Conservation (phyloP, 179 eudicot genomes). For the Sideroxylon spinosum region DNA sequence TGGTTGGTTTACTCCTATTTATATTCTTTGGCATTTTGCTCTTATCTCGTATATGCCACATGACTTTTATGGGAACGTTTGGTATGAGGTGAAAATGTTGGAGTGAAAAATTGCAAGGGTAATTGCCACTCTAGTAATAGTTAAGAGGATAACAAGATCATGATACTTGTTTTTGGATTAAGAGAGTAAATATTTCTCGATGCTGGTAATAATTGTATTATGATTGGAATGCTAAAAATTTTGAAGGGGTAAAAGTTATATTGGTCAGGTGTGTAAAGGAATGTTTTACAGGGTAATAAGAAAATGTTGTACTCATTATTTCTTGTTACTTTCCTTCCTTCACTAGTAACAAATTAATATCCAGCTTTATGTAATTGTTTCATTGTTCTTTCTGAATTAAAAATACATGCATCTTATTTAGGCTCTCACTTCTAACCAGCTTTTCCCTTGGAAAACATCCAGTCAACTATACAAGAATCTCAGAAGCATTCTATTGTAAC, state of each 20-base stretch:
- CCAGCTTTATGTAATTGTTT: neutral
- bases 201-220: neutral
- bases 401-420: neutral
- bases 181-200: neutral
- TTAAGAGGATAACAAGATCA: too few species aligned
- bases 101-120: too few species aligned
- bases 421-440: conserved; percentile 2
- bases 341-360: neutral
- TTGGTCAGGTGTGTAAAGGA: too few species aligned
- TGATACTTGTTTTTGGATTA: neutral
- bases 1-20: neutral
- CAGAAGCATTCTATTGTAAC: conserved; percentile 37
- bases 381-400: neutral
- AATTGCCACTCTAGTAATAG: too few species aligned
- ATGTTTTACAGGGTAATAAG: too few species aligned
- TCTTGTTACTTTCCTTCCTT: neutral
- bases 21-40: neutral
- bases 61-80: too few species aligned
- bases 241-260: too few species aligned
- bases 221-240: too few species aligned
- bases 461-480: conserved; percentile 23
- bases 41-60: neutral
- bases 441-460: conserved; percentile 14
- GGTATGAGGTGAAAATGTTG: too few species aligned
- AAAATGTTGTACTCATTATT: too few species aligned